A percentile compares a stretch with the other conserved stretches of the same genome.
phyloP scores from a whole-genome alignment of 768 basidiomycete species.

The Botryobasidium botryosum region DNA sequence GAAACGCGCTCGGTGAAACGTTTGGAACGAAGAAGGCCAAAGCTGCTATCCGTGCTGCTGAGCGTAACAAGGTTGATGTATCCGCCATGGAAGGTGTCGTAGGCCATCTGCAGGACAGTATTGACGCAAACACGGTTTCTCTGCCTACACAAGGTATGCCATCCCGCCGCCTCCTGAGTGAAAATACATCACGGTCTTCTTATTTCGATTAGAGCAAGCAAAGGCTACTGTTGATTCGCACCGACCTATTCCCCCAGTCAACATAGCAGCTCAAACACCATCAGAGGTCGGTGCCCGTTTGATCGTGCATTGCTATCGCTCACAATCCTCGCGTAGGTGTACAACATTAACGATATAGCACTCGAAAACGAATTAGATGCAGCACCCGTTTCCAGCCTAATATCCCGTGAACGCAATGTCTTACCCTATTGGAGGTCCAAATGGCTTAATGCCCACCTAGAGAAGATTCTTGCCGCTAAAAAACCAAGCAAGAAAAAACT shows the following conservation, averaged over 20 bases:
- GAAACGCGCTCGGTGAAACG: constrained; percentile 69
- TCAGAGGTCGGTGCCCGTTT: constrained; percentile 28
- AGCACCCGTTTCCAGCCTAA: constrained; percentile 40
- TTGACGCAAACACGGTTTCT: constrained; percentile 51
- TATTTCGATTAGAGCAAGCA: constrained; percentile 36
- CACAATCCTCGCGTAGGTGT: constrained; percentile 24
- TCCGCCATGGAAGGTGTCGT: constrained; percentile 74
- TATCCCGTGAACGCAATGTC: constrained; percentile 35
- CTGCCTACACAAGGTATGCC: constrained; percentile 63
- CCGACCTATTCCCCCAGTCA: constrained; percentile 62
- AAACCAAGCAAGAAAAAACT: constrained; percentile 42
- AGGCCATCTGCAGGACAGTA: constrained; percentile 65
- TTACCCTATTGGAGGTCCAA: constrained; percentile 45
- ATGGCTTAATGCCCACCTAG: constrained; percentile 58
- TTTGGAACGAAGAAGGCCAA: constrained; percentile 95
- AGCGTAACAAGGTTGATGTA: constrained; percentile 82
- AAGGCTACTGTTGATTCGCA: constrained; percentile 43
- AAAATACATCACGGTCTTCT: neutral
- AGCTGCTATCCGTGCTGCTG: constrained; percentile 62
- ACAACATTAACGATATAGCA: constrained; percentile 58
- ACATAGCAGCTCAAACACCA: constrained; percentile 45
- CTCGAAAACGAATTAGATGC: constrained; percentile 67
- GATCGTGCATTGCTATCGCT: neutral
- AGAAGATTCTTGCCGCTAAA: constrained; percentile 23
- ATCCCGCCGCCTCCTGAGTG: constrained; percentile 14